These are phyloP conservation scores for Taiwanofungus camphoratus DNA, from an alignment of 1,284 basidiomycete genomes.

Conservation along the genomic window DNA sequence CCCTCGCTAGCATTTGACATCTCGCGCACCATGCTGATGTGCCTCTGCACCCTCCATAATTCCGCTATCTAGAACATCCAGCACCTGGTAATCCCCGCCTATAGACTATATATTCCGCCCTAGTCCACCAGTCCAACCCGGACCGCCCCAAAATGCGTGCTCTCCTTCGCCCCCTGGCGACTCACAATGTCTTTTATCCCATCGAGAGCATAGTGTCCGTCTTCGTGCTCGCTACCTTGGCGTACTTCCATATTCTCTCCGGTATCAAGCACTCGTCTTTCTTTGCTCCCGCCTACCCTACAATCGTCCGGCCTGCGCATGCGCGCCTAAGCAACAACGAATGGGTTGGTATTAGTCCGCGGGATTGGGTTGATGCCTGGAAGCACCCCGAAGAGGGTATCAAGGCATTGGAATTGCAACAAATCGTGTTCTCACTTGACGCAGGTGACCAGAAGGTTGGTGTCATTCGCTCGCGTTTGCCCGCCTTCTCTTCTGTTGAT, in stretches of 20 bases:
- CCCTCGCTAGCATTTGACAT: neutral
- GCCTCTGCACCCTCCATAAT: neutral
- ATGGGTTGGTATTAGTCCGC: constrained; percentile 52
- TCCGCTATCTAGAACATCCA: neutral
- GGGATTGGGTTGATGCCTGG: constrained; percentile 40
- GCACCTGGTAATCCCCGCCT: neutral
- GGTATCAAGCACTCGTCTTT: constrained; percentile 78
- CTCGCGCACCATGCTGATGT: neutral
- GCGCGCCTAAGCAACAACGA: constrained; percentile 44
- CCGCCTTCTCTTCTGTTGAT: constrained; percentile 1
- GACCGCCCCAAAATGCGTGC: constrained; percentile 39
- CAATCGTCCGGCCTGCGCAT: constrained; percentile 47
- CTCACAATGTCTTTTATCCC: constrained; percentile 59
- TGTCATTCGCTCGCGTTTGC: constrained; percentile 3
- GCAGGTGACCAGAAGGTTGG: constrained; percentile 31
- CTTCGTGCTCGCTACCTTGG: constrained; percentile 82
- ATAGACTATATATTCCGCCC: neutral
- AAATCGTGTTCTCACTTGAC: constrained; percentile 54
- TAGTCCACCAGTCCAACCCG: neutral
- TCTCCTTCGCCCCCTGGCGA: constrained; percentile 54
- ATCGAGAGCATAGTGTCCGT: constrained; percentile 87
- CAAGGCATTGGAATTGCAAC: constrained; percentile 56
- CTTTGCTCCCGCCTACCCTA: constrained; percentile 47
- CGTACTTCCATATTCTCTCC: constrained; percentile 87
- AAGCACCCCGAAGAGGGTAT: constrained; percentile 27